These are phyloP conservation scores for Lentinula aciculospora DNA, from an alignment of 768 basidiomycete species.

Conservation along the genomic window DNA sequence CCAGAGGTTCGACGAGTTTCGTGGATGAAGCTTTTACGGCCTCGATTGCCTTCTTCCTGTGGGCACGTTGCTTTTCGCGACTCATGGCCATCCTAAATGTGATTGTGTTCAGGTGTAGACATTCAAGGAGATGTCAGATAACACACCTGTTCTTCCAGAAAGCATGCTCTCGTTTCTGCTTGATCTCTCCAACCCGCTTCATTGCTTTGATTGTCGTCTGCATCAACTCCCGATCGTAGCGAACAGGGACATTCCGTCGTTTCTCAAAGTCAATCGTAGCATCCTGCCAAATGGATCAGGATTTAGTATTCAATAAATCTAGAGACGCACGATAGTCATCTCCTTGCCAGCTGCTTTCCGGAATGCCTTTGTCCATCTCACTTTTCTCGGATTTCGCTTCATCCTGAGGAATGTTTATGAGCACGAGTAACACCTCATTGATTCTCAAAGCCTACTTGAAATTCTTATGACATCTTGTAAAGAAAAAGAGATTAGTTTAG, in stretches of 20 bases:
- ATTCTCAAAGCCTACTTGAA: constrained; percentile 69
- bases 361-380: constrained; percentile 99
- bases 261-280: constrained; percentile 99
- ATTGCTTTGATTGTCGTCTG: constrained; percentile 94
- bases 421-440: not conserved
- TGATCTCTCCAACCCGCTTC: constrained; percentile 93
- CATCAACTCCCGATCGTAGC: constrained; percentile 92
- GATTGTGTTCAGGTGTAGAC: constrained; percentile 3
- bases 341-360: constrained; percentile 98
- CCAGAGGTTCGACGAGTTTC: constrained; percentile 63
- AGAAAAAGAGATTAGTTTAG: constrained; percentile 6
- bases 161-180: constrained; percentile 80
- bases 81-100: constrained; percentile 73
- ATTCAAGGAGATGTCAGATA: not conserved
- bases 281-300: constrained; percentile 49
- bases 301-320: not conserved
- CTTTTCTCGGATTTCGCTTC: constrained; percentile 99
- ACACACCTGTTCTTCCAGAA: constrained; percentile 91
- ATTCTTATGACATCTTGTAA: constrained; percentile 89
- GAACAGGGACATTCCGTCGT: constrained; percentile 92
- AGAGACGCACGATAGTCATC: constrained; percentile 85
- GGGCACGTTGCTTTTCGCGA: constrained; percentile 70
- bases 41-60: constrained; percentile 62
- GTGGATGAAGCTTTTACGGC: constrained; percentile 46
- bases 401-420: constrained; percentile 48